Percentiles rank a stretch among this genome's conserved stretches.
These are phyloP conservation scores for Spergularia bocconei DNA, from an alignment of 148 eudicot genomes.

Conservation along the genomic window DNA sequence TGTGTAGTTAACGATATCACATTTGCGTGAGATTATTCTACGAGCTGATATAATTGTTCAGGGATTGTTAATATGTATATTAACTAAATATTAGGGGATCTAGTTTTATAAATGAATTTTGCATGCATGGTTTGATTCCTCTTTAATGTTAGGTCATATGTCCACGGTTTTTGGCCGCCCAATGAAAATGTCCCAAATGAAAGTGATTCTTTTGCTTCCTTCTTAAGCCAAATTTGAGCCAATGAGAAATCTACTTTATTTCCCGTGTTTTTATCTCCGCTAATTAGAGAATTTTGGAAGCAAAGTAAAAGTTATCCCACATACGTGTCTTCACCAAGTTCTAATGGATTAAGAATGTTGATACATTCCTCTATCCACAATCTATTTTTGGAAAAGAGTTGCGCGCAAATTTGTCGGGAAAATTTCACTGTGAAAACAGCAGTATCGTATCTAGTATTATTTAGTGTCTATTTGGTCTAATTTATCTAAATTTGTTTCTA, in stretches of 20 bases:
- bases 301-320: constrained; percentile 12
- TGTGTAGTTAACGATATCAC: no score
- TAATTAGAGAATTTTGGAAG: constrained; percentile 15
- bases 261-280: constrained; percentile 21
- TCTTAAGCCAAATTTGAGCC: constrained; percentile 47
- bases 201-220: constrained; percentile 54
- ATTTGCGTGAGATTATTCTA: no score
- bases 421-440: background rate
- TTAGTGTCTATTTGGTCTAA: background rate
- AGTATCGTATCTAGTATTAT: background rate
- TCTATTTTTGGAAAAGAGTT: constrained; percentile 8
- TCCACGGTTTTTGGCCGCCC: constrained; percentile 35
- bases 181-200: constrained; percentile 35
- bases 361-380: constrained; percentile 14
- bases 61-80: background rate
- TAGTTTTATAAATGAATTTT: constrained; percentile 1
- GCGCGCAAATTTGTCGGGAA: background rate
- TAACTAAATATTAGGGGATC: background rate
- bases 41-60: background rate
- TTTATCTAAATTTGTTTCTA: no score
- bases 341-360: constrained; percentile 10
- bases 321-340: constrained; percentile 29
- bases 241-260: constrained; percentile 24
- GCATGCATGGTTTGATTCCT: constrained; percentile 14
- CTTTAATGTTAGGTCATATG: constrained; percentile 19